Evolutionary conservation across 371 early-diverging fungal genomes (phyloP).

Genomic region (Rhizomucor miehei): DNA sequence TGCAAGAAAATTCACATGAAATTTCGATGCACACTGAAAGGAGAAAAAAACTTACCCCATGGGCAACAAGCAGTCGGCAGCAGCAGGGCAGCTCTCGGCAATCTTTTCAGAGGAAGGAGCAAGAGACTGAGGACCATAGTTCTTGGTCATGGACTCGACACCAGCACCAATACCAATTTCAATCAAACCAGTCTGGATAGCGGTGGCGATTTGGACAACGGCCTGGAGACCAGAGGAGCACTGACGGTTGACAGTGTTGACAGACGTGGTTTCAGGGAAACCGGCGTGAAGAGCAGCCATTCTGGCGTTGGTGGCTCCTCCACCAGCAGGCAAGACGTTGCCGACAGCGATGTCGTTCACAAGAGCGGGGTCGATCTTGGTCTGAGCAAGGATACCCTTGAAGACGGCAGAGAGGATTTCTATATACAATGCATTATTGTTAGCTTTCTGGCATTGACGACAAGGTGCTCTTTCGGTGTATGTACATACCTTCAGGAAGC

Average conservation of each 20-base stretch:
- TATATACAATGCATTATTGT: slow-evolving; percentile 14
- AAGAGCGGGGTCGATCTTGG: slow-evolving; percentile 83
- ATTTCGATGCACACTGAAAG: background rate
- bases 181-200: slow-evolving; percentile 90
- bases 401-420: slow-evolving; percentile 87
- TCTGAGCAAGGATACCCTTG: slow-evolving; percentile 75
- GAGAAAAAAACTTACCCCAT: slow-evolving; percentile 64
- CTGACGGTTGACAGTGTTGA: slow-evolving; percentile 94
- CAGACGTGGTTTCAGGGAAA: slow-evolving; percentile 81
- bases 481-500: slow-evolving; percentile 68
- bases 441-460: no score
- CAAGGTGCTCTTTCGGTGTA: no score
- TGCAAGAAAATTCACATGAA: slow-evolving; percentile 1
- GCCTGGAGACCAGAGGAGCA: slow-evolving; percentile 98
- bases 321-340: slow-evolving; percentile 90
- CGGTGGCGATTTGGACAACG: slow-evolving; percentile 84
- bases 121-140: slow-evolving; percentile 83
- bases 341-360: slow-evolving; percentile 96
- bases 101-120: slow-evolving; percentile 74
- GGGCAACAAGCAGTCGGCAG: slow-evolving; percentile 83
- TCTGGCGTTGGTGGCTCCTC: slow-evolving; percentile 92
- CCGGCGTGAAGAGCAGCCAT: slow-evolving; percentile 97
- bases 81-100: slow-evolving; percentile 59
- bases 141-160: slow-evolving; percentile 96
- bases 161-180: slow-evolving; percentile 98